Conservation (phyloP, 2,329 filamentous ascomycete genomes). For the Phialemoniopsis sp. region DNA sequence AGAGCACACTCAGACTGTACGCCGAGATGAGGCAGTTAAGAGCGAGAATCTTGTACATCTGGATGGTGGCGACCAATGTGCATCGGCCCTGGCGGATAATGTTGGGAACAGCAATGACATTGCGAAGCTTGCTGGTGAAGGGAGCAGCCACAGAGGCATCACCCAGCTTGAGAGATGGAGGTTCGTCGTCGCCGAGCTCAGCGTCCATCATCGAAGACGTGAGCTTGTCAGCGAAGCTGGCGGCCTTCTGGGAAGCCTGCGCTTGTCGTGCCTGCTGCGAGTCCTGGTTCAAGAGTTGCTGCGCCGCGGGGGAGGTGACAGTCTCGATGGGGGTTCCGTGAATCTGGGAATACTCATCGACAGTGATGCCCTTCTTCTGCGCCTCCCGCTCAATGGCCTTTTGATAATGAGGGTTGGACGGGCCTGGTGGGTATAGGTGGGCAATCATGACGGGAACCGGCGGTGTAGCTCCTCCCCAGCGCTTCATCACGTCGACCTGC, state of each 20-base stretch:
- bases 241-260: conserved; percentile 67
- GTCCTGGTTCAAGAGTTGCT: conserved; percentile 50
- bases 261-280: conserved; percentile 55
- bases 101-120: conserved; percentile 95
- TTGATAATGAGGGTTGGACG: conserved; percentile 87
- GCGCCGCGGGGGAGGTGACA: conserved; percentile 63
- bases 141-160: conserved; percentile 96
- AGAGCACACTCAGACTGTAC: conserved; percentile 93
- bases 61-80: conserved; percentile 95
- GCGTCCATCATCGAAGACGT: conserved; percentile 84
- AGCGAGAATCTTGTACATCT: conserved; percentile 99
- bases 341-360: conserved; percentile 50
- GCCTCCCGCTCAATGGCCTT: conserved; percentile 88
- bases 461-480: conserved; percentile 92
- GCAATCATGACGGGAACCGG: conserved; percentile 90
- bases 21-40: conserved; percentile 97
- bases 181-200: conserved; percentile 83
- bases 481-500: conserved; percentile 83
- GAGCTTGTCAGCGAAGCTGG: conserved; percentile 79
- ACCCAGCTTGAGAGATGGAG: conserved; percentile 92
- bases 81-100: conserved; percentile 97
- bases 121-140: conserved; percentile 95
- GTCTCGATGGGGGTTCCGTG: conserved; percentile 55
- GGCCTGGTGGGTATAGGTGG: conserved; percentile 88
- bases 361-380: conserved; percentile 67